Evolutionary conservation across 768 basidiomycete species (phyloP), one percentile per base, ranked within the genome.

Genomic region (Leccinum ochraceum): DNA sequence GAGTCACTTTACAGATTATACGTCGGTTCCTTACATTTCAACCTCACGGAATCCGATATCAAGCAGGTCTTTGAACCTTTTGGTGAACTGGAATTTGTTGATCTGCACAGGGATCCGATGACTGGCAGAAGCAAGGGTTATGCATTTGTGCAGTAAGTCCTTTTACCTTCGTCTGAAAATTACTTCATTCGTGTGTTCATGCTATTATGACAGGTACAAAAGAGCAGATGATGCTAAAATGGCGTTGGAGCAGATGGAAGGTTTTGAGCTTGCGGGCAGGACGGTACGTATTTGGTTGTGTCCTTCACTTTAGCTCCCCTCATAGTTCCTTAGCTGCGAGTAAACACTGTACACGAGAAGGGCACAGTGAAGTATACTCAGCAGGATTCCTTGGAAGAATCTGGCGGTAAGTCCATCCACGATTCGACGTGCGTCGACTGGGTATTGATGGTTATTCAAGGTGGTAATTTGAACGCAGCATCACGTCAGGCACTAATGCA

Each of bases 401-500:
- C 88, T 59, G 92, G 92, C 74, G 94, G 95, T 94, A 70, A 65
- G 78, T 64, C 59, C 2, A 1, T 17, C 24, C 46, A 26, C 53
- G 13, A 50, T 16, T 11, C 16, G 48, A 53, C 24, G 20, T 52
- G 10, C 54, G 37, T 20, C 26, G 34, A 60, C 32, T n/a, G n/a
- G 54, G 9, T 52, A 5, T 48, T 71, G 20, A 71, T 57, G 60
- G n/a, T 26, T 54, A 42, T 20, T 61, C 2, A 71, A 95, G 94
- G 91, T 77, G 92, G 92, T 92, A 94, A 94, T 84, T 86, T 97
- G 82, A 97, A 97, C 81, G 92, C 92, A 82, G 92, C 92, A 71
- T 94, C 94, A 73, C 92, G 97, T 79, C 95, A 97, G 83, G 93
- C 94, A 76, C 93, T 99, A 81, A 99, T 99, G 97, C 94, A 95